Evolutionary conservation across 2,329 filamentous ascomycete genomes (phyloP), one percentile per base, ranked within the genome.

Genomic region (Fusarium cicatricum): DNA sequence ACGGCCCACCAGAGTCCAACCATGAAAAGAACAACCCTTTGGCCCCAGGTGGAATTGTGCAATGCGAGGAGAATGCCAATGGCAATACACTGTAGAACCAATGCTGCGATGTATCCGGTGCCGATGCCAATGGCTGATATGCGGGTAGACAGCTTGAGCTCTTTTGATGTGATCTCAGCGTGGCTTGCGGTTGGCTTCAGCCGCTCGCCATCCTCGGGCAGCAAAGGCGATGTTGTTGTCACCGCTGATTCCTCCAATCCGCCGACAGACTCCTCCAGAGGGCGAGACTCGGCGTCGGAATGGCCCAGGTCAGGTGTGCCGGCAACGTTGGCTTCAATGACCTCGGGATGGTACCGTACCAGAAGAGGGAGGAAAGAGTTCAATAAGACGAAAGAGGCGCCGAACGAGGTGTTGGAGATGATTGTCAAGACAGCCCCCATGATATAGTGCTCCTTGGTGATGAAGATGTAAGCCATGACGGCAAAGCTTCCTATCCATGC

Each of bases 291-390:
- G 19, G 70, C 54, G 6, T 60, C 66, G 3, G 72, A 60, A 6
- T 68, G 66, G 11, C 65, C 71, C 8, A 75, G 54, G 29, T 75
- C 73, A 9, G 71, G 71, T 1, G 72, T 73, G 7, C 36, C 51
- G 2, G 64, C 21, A 11, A 58, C 56, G 12, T 67, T 71, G 17
- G 70, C 70, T n/a, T 66, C 65, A 10, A 75, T 63, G 12, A 77
- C 70, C 32, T 78, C 78, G 1, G 90, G 89, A 73, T 98, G 92
- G 71, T 96, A 87, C 40, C 94, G 86, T 52, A 98, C 95, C 10
- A 99, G 82, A 9, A 99, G 80, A 0, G 95, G 95, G 37, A 99
- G 79, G 69, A 97, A 99, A 1, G 93, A 97, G 76, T 99, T 99
- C 39, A 99, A 79, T 11, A 99, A 82, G 3, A 99, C 95, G 73